Percentiles rank a stretch among this genome's conserved stretches.
Evolutionary conservation across 495 filamentous ascomycete species (phyloP).

Genomic region (Tuber aestivum): DNA sequence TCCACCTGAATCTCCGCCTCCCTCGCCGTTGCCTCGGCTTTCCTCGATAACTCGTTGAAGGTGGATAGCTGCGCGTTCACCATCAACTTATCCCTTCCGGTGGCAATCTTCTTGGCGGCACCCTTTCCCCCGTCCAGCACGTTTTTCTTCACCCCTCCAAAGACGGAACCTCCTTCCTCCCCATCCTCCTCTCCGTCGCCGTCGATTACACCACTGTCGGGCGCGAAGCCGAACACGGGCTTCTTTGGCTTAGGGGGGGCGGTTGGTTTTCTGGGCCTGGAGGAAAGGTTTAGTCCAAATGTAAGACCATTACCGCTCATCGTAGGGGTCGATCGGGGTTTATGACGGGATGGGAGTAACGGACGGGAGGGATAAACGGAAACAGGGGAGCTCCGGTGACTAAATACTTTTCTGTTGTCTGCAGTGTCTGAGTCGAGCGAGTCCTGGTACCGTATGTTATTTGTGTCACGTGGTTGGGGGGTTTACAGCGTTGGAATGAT

Average conservation of each 20-base stretch:
- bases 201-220: conserved; percentile 21
- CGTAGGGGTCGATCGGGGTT: background rate
- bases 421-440: background rate
- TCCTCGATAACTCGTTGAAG: conserved; percentile 45
- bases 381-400: background rate
- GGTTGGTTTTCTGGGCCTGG: conserved; percentile 30
- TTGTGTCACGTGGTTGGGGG: background rate
- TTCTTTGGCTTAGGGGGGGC: conserved; percentile 36
- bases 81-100: conserved; percentile 12
- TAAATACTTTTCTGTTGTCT: background rate
- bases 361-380: background rate
- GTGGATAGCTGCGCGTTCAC: conserved; percentile 39
- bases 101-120: background rate
- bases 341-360: background rate
- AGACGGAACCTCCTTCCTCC: background rate
- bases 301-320: conserved; percentile 27
- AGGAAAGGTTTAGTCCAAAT: conserved; percentile 29
- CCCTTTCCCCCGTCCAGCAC: conserved; percentile 14
- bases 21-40: conserved; percentile 52
- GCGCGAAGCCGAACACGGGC: conserved; percentile 22
- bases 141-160: conserved; percentile 19
- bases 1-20: conserved; percentile 57
- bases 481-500: background rate
- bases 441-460: background rate
- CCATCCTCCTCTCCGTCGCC: conserved; percentile 9